Conservation (phyloP, 1,284 basidiomycete species). For the Takashimella koratensis region DNA sequence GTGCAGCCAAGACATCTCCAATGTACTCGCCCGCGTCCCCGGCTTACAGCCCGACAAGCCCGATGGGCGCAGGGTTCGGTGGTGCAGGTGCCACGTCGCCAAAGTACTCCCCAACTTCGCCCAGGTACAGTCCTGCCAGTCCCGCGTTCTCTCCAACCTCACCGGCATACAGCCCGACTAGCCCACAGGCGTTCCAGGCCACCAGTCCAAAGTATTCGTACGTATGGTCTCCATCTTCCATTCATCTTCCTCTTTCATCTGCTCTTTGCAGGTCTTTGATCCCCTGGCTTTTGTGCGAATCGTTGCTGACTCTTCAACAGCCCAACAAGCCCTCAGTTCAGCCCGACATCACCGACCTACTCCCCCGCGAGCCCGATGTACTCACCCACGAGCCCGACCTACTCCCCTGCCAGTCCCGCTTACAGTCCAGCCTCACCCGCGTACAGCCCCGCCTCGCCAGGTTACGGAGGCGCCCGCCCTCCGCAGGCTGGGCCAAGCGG, state of each 20-base stretch:
- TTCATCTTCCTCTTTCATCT: slow-evolving; percentile 8
- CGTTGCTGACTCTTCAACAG: slow-evolving; percentile 7
- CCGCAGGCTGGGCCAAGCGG: slow-evolving; percentile 2
- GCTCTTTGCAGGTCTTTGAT: neutral
- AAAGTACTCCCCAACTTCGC: slow-evolving; percentile 20
- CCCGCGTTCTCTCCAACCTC: slow-evolving; percentile 56
- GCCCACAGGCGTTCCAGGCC: slow-evolving; percentile 71
- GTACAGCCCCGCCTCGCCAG: slow-evolving; percentile 73
- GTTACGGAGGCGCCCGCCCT: slow-evolving; percentile 6
- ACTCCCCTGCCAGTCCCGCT: slow-evolving; percentile 37
- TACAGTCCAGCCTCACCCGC: slow-evolving; percentile 43
- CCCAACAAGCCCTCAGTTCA: slow-evolving; percentile 31
- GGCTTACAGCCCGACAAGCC: slow-evolving; percentile 25
- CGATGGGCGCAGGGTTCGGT: slow-evolving; percentile 12
- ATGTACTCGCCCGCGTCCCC: slow-evolving; percentile 39
- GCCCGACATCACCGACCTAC: slow-evolving; percentile 50
- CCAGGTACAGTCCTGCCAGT: slow-evolving; percentile 33
- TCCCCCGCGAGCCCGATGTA: slow-evolving; percentile 85
- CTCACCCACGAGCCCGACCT: slow-evolving; percentile 55
- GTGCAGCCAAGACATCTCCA: slow-evolving; percentile 24
- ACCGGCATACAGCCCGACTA: slow-evolving; percentile 45
- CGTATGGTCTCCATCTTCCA: slow-evolving; percentile 48
- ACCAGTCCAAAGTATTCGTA: slow-evolving; percentile 76
- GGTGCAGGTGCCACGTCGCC: slow-evolving; percentile 17
- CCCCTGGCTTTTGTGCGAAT: neutral